phyloP scores from a whole-genome alignment of 225 moss, liverwort and hornwort genomes.

The Bryum argenteum region DNA sequence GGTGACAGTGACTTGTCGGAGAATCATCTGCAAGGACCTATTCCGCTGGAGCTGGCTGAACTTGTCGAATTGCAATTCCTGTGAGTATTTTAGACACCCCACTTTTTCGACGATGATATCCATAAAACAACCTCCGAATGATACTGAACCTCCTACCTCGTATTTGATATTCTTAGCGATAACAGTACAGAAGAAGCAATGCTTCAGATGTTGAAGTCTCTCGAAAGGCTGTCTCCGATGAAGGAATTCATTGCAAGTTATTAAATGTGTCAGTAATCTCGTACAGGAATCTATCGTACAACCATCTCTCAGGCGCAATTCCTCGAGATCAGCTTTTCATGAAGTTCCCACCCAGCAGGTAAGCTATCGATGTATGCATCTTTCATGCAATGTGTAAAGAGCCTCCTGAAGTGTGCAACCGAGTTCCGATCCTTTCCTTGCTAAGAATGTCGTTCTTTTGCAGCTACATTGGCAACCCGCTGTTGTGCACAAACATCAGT shows the following conservation, averaged over 20 bases:
- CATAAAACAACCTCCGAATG: too few relatives aligned
- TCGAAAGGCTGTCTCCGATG: neutral
- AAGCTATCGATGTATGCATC: neutral
- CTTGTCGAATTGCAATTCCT: constrained; percentile 67
- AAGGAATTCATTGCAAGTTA: neutral
- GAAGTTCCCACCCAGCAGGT: constrained; percentile 73
- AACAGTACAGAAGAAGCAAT: too few relatives aligned
- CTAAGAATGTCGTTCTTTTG: neutral
- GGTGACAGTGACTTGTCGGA: constrained; percentile 61
- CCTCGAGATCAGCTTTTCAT: constrained; percentile 54
- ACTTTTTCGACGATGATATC: neutral
- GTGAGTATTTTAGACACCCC: constrained; percentile 34
- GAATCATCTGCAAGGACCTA: constrained; percentile 62
- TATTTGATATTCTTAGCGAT: too few relatives aligned
- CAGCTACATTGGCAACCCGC: constrained; percentile 58
- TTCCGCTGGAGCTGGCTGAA: constrained; percentile 70
- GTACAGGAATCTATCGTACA: constrained; percentile 76
- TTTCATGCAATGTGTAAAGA: neutral
- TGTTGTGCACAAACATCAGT: constrained; percentile 51
- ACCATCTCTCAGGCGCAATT: constrained; percentile 75
- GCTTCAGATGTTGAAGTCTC: neutral
- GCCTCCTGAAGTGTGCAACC: neutral
- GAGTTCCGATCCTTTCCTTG: neutral
- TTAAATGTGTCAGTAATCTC: neutral
- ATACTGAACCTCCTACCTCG: too few relatives aligned